phyloP scores from a whole-genome alignment of 2,329 filamentous ascomycete species.

The Plectosphaerella plurivora region DNA sequence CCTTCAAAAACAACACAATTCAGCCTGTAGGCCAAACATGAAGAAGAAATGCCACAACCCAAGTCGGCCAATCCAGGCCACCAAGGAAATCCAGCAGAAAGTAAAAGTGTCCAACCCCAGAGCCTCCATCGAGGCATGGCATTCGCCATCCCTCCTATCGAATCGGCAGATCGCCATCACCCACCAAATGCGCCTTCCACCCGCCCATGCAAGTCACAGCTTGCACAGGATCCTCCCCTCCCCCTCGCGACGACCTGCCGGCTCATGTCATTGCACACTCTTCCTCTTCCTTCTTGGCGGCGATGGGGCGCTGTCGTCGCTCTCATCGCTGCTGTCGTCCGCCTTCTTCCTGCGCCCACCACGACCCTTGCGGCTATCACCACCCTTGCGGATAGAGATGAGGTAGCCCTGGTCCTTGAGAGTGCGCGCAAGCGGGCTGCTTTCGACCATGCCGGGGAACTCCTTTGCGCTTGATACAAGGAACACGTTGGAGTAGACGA shows the following conservation, averaged over 20 bases:
- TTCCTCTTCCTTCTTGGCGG: not conserved
- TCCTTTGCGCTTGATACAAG: slow-evolving; percentile 80
- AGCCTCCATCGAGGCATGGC: too few relatives aligned
- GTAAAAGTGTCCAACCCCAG: too few relatives aligned
- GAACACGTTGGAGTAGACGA: slow-evolving; percentile 64
- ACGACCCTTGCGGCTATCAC: slow-evolving; percentile 43
- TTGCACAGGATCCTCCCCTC: too few relatives aligned
- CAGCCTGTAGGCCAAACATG: too few relatives aligned
- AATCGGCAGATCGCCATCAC: too few relatives aligned
- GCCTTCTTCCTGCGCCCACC: slow-evolving; percentile 12
- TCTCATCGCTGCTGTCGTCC: slow-evolving; percentile 37
- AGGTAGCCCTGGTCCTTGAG: slow-evolving; percentile 77
- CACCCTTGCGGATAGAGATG: slow-evolving; percentile 83
- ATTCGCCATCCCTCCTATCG: too few relatives aligned
- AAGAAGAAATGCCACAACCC: too few relatives aligned
- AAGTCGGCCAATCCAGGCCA: too few relatives aligned
- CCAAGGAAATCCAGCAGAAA: too few relatives aligned
- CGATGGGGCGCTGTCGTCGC: slow-evolving; percentile 22
- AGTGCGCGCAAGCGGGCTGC: slow-evolving; percentile 67
- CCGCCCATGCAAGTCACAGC: too few relatives aligned
- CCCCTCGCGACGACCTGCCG: not conserved
- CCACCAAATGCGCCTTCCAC: too few relatives aligned
- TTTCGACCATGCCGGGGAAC: slow-evolving; percentile 79
- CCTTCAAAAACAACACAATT: too few relatives aligned
- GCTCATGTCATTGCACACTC: not conserved